Evolutionary conservation across 768 basidiomycete species (phyloP), one percentile per base, ranked within the genome.

Genomic region (Suillus subalutaceus): DNA sequence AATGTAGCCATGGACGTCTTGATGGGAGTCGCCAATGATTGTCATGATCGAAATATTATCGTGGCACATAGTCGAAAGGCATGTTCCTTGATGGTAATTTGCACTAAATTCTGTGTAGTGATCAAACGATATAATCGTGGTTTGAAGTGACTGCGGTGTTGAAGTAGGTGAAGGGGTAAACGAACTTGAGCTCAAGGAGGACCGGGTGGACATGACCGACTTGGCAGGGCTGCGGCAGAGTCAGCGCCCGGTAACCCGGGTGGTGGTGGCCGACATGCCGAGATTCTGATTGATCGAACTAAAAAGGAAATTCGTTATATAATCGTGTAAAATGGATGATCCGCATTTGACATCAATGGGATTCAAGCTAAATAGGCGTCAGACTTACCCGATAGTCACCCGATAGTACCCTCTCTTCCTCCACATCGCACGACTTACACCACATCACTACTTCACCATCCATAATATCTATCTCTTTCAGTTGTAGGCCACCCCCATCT

Each of bases 401-500:
- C 53, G 53, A 55, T 55, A 55, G 53, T 55, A 55, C 53, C 52
- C 53, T 32, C 53, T 55, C 53, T 32, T 53, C 30, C 52, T 53
- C 52, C 52, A 53, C 23, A 23, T 6, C 23, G 23, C 12, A 23
- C 50, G 26, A 26, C 52, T 53, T 7, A 9, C 26, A 30, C 26
- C 52, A 53, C 52, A 53, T 53, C 52, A 53, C 52, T 53, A 53
- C 52, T 53, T 53, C 50, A 50, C 23, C 15, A 26, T 30, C 52
- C 32, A 56, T 63, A 50, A 58, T 50, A 50, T 44, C 40, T 52
- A 35, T 3, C 44, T 56, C 46, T 44, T 48, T 32, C 30, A 53
- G 6, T 3, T 64, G 44, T 64, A 66, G 63, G 48, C 65, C 30
- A 9, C 35, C 32, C 15, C 2, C 65, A 65, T 68, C 61, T 68